Conservation (phyloP, 116 monocot genomes). For the Thalassia testudinum region DNA sequence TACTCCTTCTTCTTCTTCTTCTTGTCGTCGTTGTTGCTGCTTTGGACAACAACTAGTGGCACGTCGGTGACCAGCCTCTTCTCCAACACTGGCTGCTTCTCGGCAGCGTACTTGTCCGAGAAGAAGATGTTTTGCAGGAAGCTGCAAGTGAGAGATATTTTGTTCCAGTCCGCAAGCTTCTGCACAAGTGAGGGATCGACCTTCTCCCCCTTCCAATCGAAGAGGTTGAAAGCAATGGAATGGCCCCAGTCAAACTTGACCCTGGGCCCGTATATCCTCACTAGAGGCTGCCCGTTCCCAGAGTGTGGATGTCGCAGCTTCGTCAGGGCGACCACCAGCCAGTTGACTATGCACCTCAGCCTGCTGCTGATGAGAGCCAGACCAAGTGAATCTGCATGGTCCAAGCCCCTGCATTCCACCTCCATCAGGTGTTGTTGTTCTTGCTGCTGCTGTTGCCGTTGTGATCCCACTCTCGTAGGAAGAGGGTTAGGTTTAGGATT, state of each 20-base stretch:
- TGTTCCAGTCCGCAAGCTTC: constrained; percentile 23
- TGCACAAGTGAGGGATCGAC: constrained; percentile 24
- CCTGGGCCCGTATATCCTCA: constrained; percentile 73
- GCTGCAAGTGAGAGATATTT: constrained; percentile 16
- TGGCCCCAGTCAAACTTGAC: constrained; percentile 84
- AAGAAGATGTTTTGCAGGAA: constrained; percentile 37
- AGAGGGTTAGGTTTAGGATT: background rate
- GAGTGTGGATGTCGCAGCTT: constrained; percentile 39
- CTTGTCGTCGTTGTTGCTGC: background rate
- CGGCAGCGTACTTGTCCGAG: constrained; percentile 31
- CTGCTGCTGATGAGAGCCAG: constrained; percentile 53
- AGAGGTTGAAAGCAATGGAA: constrained; percentile 77
- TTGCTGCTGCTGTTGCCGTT: constrained; percentile 10
- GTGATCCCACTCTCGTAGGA: constrained; percentile 21
- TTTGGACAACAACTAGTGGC: background rate
- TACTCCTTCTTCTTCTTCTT: no score
- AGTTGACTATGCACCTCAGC: constrained; percentile 65
- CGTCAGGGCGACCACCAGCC: constrained; percentile 72
- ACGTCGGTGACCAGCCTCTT: background rate
- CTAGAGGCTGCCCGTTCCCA: constrained; percentile 28
- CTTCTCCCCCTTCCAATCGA: constrained; percentile 9
- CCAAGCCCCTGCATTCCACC: constrained; percentile 63
- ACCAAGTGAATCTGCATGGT: constrained; percentile 75
- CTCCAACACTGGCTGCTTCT: constrained; percentile 25
- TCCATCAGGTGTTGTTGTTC: constrained; percentile 37